Percentiles rank a stretch among this genome's conserved stretches.
phyloP scores from a whole-genome alignment of 1,284 basidiomycete genomes.

The Naganishia sp. region DNA sequence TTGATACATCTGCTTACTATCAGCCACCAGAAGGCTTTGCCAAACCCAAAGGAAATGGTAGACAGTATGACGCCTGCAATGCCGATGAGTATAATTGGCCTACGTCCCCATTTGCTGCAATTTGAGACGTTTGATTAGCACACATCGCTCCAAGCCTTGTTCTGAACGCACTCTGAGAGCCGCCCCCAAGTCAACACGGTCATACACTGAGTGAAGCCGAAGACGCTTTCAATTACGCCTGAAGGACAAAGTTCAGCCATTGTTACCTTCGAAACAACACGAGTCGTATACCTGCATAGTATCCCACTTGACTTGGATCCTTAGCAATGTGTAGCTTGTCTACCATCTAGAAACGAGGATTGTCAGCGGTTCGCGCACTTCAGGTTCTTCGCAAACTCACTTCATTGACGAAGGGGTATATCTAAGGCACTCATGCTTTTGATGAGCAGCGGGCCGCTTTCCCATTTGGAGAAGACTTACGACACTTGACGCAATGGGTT shows the following conservation, averaged over 20 bases:
- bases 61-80: slow-evolving; percentile 16
- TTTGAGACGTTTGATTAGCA: neutral
- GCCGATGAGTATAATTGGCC: slow-evolving; percentile 23
- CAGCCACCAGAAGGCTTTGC: slow-evolving; percentile 17
- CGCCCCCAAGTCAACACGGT: slow-evolving; percentile 29
- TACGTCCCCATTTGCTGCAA: slow-evolving; percentile 23
- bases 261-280: neutral
- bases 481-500: slow-evolving; percentile 26
- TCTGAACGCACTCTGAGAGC: slow-evolving; percentile 16
- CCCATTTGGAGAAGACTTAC: neutral
- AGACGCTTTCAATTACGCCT: slow-evolving; percentile 24
- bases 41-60: slow-evolving; percentile 26
- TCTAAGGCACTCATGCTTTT: neutral
- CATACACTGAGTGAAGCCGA: slow-evolving; percentile 25
- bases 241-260: neutral
- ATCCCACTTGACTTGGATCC: slow-evolving; percentile 28
- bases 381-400: neutral
- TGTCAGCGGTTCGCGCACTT: neutral
- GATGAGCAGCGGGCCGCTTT: neutral
- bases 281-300: slow-evolving; percentile 21
- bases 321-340: slow-evolving; percentile 21
- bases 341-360: slow-evolving; percentile 12
- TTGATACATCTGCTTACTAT: slow-evolving; percentile 18
- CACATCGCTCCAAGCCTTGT: no score
- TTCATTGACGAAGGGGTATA: slow-evolving; percentile 29